Percentiles rank a stretch among this genome's conserved stretches.
phyloP scores from a whole-genome alignment of 371 early-diverging fungal genomes.

The Chytridiales sp. region DNA sequence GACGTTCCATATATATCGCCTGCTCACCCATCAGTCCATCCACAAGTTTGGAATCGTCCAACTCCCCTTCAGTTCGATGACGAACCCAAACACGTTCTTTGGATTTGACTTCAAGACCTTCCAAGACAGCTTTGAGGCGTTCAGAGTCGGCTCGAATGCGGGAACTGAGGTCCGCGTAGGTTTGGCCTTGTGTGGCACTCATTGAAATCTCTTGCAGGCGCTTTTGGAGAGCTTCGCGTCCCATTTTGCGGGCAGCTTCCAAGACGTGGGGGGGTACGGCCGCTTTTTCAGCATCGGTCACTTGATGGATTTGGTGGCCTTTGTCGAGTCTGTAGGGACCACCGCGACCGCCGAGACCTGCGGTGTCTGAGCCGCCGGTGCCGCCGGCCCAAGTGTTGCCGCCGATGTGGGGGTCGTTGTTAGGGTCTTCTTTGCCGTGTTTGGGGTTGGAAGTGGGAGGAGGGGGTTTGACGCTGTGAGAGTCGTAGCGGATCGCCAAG shows the following conservation, averaged over 20 bases:
- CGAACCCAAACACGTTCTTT: constrained; percentile 83
- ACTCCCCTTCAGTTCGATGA: constrained; percentile 77
- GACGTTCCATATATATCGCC: constrained; percentile 76
- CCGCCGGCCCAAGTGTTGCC: constrained; percentile 38
- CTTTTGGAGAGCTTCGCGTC: constrained; percentile 31
- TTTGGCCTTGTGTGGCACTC: constrained; percentile 62
- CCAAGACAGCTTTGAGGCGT: constrained; percentile 70
- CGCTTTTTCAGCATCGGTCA: constrained; percentile 48
- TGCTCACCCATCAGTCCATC: constrained; percentile 68
- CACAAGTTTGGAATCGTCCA: constrained; percentile 75
- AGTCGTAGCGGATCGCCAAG: too few relatives aligned
- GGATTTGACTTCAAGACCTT: constrained; percentile 73
- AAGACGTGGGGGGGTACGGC: constrained; percentile 52
- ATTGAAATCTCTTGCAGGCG: constrained; percentile 62
- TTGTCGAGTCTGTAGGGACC: constrained; percentile 31
- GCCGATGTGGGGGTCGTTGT: constrained; percentile 45
- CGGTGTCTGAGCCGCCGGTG: constrained; percentile 27
- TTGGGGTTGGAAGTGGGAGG: too few relatives aligned
- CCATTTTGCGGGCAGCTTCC: constrained; percentile 57
- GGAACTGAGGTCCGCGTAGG: constrained; percentile 22
- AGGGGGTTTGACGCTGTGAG: too few relatives aligned
- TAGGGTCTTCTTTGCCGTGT: constrained; percentile 42
- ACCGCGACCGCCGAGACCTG: constrained; percentile 30
- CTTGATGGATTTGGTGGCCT: constrained; percentile 27
- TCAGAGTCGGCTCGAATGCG: constrained; percentile 58